phyloP scores from a whole-genome alignment of 805 yeast genomes.

The Kuraishia molischiana region DNA sequence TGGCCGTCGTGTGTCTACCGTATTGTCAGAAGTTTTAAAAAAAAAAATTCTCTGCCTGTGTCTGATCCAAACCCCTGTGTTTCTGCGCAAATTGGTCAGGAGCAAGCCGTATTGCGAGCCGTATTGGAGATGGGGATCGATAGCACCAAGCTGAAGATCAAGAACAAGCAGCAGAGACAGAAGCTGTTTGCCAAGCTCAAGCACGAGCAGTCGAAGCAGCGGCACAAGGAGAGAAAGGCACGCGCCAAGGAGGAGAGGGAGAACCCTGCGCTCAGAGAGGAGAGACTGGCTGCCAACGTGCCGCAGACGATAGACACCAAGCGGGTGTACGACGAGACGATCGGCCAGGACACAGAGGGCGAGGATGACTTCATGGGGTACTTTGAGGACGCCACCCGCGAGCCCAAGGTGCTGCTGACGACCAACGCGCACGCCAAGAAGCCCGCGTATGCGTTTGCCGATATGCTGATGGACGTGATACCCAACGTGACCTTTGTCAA shows the following conservation, averaged over 20 bases:
- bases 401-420: slow-evolving; percentile 85
- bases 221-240: slow-evolving; percentile 68
- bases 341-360: slow-evolving; percentile 45
- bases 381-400: slow-evolving; percentile 35
- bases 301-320: slow-evolving; percentile 79
- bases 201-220: slow-evolving; percentile 64
- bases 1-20: too few species aligned
- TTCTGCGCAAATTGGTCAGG: too few species aligned
- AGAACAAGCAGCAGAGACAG: slow-evolving; percentile 75
- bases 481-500: slow-evolving; percentile 85
- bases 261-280: slow-evolving; percentile 73
- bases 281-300: slow-evolving; percentile 68
- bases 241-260: slow-evolving; percentile 82
- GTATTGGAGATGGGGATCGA: slow-evolving; percentile 24
- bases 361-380: slow-evolving; percentile 57
- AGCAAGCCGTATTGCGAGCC: too few species aligned
- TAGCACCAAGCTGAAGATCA: slow-evolving; percentile 37
- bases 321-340: slow-evolving; percentile 82
- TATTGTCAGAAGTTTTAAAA: too few species aligned
- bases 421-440: slow-evolving; percentile 83
- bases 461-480: slow-evolving; percentile 69
- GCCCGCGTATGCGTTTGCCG: slow-evolving; percentile 85
- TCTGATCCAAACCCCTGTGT: too few species aligned
- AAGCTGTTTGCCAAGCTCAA: slow-evolving; percentile 64
- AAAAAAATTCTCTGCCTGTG: too few species aligned